Conservation (phyloP, 2,329 filamentous ascomycete species). For the Bipolaris zeicola region DNA sequence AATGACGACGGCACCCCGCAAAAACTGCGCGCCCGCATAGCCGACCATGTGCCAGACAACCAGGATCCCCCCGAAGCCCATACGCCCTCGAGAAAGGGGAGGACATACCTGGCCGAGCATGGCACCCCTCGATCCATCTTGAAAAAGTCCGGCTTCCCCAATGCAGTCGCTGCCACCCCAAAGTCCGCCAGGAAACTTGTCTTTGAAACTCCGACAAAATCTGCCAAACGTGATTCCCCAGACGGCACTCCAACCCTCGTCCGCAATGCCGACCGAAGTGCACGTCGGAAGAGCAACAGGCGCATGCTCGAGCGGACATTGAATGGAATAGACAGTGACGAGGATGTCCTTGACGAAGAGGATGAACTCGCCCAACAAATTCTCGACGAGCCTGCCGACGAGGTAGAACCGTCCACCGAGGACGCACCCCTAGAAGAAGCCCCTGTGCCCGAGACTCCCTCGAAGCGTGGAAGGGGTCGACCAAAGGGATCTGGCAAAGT, state of each 20-base stretch:
- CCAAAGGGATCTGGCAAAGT: slow-evolving; percentile 36
- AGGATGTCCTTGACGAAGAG: slow-evolving; percentile 69
- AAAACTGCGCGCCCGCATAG: slow-evolving; percentile 31
- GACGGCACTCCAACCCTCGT: slow-evolving; percentile 65
- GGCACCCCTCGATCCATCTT: slow-evolving; percentile 44
- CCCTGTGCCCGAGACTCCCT: slow-evolving; percentile 59
- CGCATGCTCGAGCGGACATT: slow-evolving; percentile 75
- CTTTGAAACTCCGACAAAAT: slow-evolving; percentile 53
- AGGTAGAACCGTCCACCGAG: slow-evolving; percentile 22
- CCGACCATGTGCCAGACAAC: slow-evolving; percentile 21
- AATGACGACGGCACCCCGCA: slow-evolving; percentile 31
- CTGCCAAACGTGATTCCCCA: slow-evolving; percentile 38
- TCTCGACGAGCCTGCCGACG: slow-evolving; percentile 60
- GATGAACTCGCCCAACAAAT: slow-evolving; percentile 73
- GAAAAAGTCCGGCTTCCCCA: slow-evolving; percentile 34
- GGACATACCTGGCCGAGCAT: slow-evolving; percentile 27
- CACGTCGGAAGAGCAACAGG: slow-evolving; percentile 81
- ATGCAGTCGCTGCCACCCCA: slow-evolving; percentile 46
- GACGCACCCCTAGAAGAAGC: slow-evolving; percentile 34
- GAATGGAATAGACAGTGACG: slow-evolving; percentile 68
- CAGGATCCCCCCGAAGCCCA: slow-evolving; percentile 32
- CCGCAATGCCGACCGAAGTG: slow-evolving; percentile 80
- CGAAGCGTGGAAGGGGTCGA: slow-evolving; percentile 57
- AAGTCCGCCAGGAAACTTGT: slow-evolving; percentile 54
- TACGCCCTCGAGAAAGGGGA: slow-evolving; percentile 39